Conservation (phyloP, 2,329 filamentous ascomycete genomes). For the Sclerotinia spermophila region DNA sequence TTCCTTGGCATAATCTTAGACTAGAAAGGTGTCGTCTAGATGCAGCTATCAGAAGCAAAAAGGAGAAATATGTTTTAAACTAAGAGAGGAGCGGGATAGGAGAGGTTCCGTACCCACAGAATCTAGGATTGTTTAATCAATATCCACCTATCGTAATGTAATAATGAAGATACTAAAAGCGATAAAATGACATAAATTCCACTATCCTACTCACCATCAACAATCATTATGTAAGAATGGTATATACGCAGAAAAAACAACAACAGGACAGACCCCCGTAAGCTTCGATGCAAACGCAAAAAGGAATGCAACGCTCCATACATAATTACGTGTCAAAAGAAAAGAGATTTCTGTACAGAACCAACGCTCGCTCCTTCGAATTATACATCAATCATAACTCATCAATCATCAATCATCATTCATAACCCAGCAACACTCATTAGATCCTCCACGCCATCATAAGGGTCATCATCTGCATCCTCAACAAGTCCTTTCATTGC, state of each 20-base stretch:
- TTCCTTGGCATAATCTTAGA: background rate
- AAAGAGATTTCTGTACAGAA: background rate
- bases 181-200: background rate
- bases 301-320: background rate
- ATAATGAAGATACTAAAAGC: background rate
- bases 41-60: background rate
- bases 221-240: conserved; percentile 1
- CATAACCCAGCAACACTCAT: conserved; percentile 16
- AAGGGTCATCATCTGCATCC: conserved; percentile 5
- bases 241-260: background rate
- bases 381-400: conserved; percentile 8
- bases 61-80: too few relatives aligned
- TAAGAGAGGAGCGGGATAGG: too few relatives aligned
- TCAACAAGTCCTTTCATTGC: background rate
- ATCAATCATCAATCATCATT: background rate
- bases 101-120: background rate
- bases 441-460: conserved; percentile 15
- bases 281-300: background rate
- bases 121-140: background rate
- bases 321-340: background rate
- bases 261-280: background rate
- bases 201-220: background rate
- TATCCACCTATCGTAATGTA: background rate
- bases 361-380: background rate
- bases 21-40: background rate